phyloP scores from a whole-genome alignment of 768 basidiomycete genomes.

The Rossbeevera mucosa region DNA sequence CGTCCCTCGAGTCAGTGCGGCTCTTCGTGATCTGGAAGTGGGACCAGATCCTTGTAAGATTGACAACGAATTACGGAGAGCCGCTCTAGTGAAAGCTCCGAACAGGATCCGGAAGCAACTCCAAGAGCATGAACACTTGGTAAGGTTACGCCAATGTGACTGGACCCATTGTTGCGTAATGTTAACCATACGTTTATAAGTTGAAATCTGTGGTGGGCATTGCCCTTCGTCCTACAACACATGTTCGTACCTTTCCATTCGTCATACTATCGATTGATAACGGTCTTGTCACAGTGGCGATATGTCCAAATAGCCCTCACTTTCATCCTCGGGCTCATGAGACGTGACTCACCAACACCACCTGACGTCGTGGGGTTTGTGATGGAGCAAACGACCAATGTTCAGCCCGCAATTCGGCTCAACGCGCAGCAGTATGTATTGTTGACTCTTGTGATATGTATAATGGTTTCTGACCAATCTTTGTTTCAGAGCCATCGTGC shows the following conservation, averaged over 20 bases:
- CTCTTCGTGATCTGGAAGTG: slow-evolving; percentile 43
- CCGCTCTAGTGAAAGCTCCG: slow-evolving; percentile 40
- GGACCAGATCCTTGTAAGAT: slow-evolving; percentile 47
- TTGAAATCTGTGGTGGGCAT: slow-evolving; percentile 56
- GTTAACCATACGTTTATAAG: slow-evolving; percentile 32
- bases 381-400: slow-evolving; percentile 60
- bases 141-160: slow-evolving; percentile 24
- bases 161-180: neutral
- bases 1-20: slow-evolving; percentile 43
- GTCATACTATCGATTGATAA: slow-evolving; percentile 5
- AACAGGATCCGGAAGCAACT: slow-evolving; percentile 44
- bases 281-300: slow-evolving; percentile 57
- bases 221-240: slow-evolving; percentile 59
- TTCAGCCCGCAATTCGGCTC: slow-evolving; percentile 64
- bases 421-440: slow-evolving; percentile 55
- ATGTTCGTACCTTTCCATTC: slow-evolving; percentile 45
- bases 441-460: neutral
- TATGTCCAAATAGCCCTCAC: slow-evolving; percentile 69
- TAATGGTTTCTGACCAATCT: neutral
- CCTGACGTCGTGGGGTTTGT: slow-evolving; percentile 59
- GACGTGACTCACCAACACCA: slow-evolving; percentile 54
- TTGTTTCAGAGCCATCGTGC: slow-evolving; percentile 54
- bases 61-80: slow-evolving; percentile 39
- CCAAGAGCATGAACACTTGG: slow-evolving; percentile 46
- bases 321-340: slow-evolving; percentile 57